phyloP scores from a whole-genome alignment of 2,329 filamentous ascomycete genomes.

The Alternaria postmessia region DNA sequence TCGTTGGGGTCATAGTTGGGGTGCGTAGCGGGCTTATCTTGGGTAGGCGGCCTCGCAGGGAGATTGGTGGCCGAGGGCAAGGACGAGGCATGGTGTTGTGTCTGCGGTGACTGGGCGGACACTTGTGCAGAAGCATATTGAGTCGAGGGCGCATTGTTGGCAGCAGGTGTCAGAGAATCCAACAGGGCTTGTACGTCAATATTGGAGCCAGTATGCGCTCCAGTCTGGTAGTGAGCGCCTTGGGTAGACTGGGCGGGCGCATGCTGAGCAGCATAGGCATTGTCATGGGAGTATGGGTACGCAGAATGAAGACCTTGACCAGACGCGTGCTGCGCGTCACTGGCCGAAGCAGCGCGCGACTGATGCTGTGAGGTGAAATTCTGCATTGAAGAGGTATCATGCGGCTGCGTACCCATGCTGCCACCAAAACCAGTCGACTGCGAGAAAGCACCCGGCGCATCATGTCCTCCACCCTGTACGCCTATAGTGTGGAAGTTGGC shows the following conservation, averaged over 20 bases:
- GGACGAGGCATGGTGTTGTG: conserved; percentile 47
- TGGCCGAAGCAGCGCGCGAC: conserved; percentile 41
- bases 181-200: conserved; percentile 58
- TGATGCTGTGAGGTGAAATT: conserved; percentile 46
- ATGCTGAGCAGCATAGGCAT: conserved; percentile 43
- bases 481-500: conserved; percentile 34
- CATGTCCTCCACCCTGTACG: conserved; percentile 32
- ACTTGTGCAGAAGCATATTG: conserved; percentile 47
- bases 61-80: conserved; percentile 53
- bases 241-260: conserved; percentile 40
- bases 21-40: conserved; percentile 58
- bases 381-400: conserved; percentile 51
- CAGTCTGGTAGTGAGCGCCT: conserved; percentile 39
- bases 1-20: conserved; percentile 58
- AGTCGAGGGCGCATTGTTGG: conserved; percentile 38
- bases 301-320: conserved; percentile 41
- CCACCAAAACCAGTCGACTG: conserved; percentile 38
- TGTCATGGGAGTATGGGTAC: conserved; percentile 47
- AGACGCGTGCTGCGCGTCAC: conserved; percentile 46
- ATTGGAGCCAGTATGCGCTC: conserved; percentile 40
- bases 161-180: conserved; percentile 52
- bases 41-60: conserved; percentile 58
- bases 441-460: conserved; percentile 32
- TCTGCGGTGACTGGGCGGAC: conserved; percentile 39
- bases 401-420: conserved; percentile 41